Evolutionary conservation across 495 filamentous ascomycete species (phyloP).

Genomic region (Hypoxylon intermedium): DNA sequence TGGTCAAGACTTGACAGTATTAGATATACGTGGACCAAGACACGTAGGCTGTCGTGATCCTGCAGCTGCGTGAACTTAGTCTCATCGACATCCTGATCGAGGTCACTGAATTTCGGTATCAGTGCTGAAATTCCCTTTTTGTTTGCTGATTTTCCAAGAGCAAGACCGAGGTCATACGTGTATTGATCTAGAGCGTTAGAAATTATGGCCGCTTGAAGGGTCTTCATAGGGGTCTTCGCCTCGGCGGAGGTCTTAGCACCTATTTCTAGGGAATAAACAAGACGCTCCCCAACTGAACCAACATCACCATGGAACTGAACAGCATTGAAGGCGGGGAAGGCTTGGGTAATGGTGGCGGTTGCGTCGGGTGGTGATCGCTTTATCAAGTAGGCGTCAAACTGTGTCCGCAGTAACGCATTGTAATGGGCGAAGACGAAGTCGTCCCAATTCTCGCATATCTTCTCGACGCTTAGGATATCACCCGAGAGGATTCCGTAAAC

Average conservation of each 20-base stretch:
- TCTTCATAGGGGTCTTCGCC: slow-evolving; percentile 63
- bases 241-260: slow-evolving; percentile 56
- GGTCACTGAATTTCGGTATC: slow-evolving; percentile 47
- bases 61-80: slow-evolving; percentile 55
- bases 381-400: slow-evolving; percentile 69
- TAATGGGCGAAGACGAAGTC: slow-evolving; percentile 91
- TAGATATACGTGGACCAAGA: slow-evolving; percentile 66
- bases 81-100: slow-evolving; percentile 44
- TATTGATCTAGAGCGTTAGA: slow-evolving; percentile 63
- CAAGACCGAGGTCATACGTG: slow-evolving; percentile 64
- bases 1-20: slow-evolving; percentile 57
- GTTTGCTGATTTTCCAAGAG: slow-evolving; percentile 62
- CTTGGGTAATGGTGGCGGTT: slow-evolving; percentile 46
- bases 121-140: slow-evolving; percentile 55
- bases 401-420: slow-evolving; percentile 76
- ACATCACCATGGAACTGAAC: slow-evolving; percentile 62
- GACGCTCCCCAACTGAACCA: slow-evolving; percentile 53
- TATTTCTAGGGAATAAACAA: slow-evolving; percentile 59
- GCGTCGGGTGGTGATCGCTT: slow-evolving; percentile 53
- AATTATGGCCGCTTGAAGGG: slow-evolving; percentile 71
- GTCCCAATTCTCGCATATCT: slow-evolving; percentile 81
- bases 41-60: slow-evolving; percentile 65
- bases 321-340: slow-evolving; percentile 61
- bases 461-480: slow-evolving; percentile 75
- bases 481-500: slow-evolving; percentile 90